Conservation (phyloP, 371 early-diverging fungal species). For the Vairimorpha ceranae region DNA sequence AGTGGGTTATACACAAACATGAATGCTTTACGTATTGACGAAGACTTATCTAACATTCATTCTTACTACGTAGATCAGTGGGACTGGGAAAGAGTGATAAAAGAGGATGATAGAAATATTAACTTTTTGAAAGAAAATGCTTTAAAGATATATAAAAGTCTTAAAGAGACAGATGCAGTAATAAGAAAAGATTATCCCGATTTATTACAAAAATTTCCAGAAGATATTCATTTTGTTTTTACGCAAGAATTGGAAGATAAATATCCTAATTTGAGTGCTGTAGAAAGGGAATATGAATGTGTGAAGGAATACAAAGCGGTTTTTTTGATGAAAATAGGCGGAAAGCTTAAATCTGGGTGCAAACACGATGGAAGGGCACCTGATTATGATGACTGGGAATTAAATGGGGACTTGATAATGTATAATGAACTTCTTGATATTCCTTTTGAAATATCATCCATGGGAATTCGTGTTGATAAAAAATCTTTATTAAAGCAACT, state of each 20-base stretch:
- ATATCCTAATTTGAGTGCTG: slow-evolving; percentile 39
- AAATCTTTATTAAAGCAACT: slow-evolving; percentile 36
- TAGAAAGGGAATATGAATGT: slow-evolving; percentile 44
- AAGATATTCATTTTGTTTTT: slow-evolving; percentile 20
- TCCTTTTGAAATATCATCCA: slow-evolving; percentile 45
- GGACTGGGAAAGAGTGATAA: slow-evolving; percentile 51
- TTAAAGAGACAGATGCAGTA: slow-evolving; percentile 1
- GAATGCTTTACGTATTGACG: slow-evolving; percentile 44
- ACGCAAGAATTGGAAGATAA: slow-evolving; percentile 35
- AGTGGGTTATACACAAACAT: slow-evolving; percentile 41
- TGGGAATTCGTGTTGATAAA: slow-evolving; percentile 50
- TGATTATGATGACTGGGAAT: slow-evolving; percentile 57
- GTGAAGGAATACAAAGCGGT: slow-evolving; percentile 39
- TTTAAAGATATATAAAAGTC: slow-evolving; percentile 4
- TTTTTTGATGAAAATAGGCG: slow-evolving; percentile 45
- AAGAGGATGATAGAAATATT: slow-evolving; percentile 29
- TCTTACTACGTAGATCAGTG: slow-evolving; percentile 54
- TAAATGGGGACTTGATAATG: slow-evolving; percentile 52
- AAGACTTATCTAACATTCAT: slow-evolving; percentile 41
- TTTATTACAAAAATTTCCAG: slow-evolving; percentile 27
- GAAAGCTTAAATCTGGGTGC: slow-evolving; percentile 28
- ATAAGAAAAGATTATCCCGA: background rate
- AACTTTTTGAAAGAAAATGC: slow-evolving; percentile 13
- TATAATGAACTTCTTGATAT: slow-evolving; percentile 24
- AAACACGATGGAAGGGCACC: slow-evolving; percentile 47